A percentile compares a stretch with the other conserved stretches of the same genome.
Evolutionary conservation across 2,329 filamentous ascomycete species (phyloP).

Genomic region (Penicillium psychrosexuale): DNA sequence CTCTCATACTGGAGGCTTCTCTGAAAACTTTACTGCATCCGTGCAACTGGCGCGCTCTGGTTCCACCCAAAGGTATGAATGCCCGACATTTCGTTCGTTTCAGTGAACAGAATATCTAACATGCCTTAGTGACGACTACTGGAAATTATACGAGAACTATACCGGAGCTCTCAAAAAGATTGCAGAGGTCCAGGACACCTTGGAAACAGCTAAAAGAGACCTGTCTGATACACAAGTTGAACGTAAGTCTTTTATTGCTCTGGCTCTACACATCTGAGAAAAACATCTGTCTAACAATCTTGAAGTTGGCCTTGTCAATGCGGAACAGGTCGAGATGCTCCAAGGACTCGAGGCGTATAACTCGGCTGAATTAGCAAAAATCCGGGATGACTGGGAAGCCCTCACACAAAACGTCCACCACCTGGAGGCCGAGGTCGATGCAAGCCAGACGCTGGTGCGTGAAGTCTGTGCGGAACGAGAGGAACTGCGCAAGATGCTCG

Average conservation of each 20-base stretch:
- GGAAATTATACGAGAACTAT: slow-evolving; percentile 42
- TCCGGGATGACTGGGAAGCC: slow-evolving; percentile 36
- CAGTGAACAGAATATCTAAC: slow-evolving; percentile 13
- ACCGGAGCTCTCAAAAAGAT: slow-evolving; percentile 37
- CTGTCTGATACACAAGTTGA: slow-evolving; percentile 38
- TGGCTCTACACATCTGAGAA: background rate
- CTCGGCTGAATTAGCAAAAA: slow-evolving; percentile 33
- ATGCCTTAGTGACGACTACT: slow-evolving; percentile 38
- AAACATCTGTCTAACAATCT: slow-evolving; percentile 19
- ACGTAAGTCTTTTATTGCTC: slow-evolving; percentile 26
- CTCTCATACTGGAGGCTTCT: slow-evolving; percentile 32
- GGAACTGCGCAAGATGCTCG: slow-evolving; percentile 39
- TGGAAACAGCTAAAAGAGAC: slow-evolving; percentile 36
- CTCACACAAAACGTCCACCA: slow-evolving; percentile 35
- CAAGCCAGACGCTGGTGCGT: slow-evolving; percentile 37
- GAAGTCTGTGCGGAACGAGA: slow-evolving; percentile 41
- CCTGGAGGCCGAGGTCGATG: slow-evolving; percentile 40
- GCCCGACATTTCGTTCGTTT: background rate
- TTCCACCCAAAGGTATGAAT: slow-evolving; percentile 36
- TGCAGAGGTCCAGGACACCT: slow-evolving; percentile 37
- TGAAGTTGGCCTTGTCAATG: slow-evolving; percentile 35
- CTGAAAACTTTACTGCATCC: slow-evolving; percentile 32
- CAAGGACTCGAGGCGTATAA: slow-evolving; percentile 37
- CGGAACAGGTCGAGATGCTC: slow-evolving; percentile 40
- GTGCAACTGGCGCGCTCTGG: slow-evolving; percentile 34